A percentile compares a stretch with the other conserved stretches of the same genome.
Conservation (phyloP, 2,329 filamentous ascomycete genomes). For the Akanthomyces dipterigenus region DNA sequence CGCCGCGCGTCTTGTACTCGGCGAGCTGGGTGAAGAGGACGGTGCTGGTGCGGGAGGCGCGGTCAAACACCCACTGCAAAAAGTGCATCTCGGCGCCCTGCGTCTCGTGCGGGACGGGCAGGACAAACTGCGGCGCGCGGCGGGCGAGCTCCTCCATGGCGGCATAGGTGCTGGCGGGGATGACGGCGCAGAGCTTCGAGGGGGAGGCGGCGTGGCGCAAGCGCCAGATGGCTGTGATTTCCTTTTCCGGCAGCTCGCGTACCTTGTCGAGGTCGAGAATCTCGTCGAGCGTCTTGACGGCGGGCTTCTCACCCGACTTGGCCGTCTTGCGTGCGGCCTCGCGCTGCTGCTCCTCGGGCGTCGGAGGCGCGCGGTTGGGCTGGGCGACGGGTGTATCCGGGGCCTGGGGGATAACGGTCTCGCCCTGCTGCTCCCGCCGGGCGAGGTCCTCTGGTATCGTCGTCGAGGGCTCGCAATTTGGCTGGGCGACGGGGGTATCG, state of each 20-base stretch:
- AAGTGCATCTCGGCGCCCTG: constrained; percentile 89
- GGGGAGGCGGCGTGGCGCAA: constrained; percentile 70
- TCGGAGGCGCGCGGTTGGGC: constrained; percentile 27
- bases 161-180: constrained; percentile 67
- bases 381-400: constrained; percentile 30
- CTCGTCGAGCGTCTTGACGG: constrained; percentile 41
- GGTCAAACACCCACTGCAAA: constrained; percentile 90
- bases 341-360: constrained; percentile 12
- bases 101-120: constrained; percentile 67
- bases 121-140: constrained; percentile 77
- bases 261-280: constrained; percentile 75
- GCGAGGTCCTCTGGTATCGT: constrained; percentile 14
- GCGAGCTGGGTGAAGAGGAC: constrained; percentile 92
- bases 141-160: constrained; percentile 66
- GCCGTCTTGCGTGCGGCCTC: constrained; percentile 15
- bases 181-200: constrained; percentile 73
- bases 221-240: constrained; percentile 86
- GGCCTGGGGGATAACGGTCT: constrained; percentile 23
- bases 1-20: constrained; percentile 84
- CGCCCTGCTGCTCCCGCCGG: background rate
- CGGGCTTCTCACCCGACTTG: constrained; percentile 20
- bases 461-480: constrained; percentile 28
- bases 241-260: constrained; percentile 63
- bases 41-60: constrained; percentile 54
- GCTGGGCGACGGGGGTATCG: constrained; percentile 29